phyloP scores from a whole-genome alignment of 2,329 filamentous ascomycete species.

The Dothidotthia symphoricarpi region DNA sequence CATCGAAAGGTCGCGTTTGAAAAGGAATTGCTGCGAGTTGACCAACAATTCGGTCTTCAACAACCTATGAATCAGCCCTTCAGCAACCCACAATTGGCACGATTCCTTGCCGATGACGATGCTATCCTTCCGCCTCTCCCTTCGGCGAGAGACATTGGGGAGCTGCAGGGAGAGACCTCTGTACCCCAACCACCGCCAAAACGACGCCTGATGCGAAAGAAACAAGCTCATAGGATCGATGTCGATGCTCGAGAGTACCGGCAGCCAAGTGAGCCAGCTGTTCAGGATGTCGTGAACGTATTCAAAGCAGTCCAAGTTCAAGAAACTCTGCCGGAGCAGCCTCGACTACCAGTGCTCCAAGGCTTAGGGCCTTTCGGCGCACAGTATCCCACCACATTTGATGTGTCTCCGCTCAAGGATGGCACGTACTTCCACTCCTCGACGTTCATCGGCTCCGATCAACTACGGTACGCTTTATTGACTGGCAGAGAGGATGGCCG shows the following conservation, averaged over 20 bases:
- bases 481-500: conserved; percentile 16
- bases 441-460: conserved; percentile 59
- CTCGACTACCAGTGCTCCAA: conserved; percentile 21
- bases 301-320: conserved; percentile 2
- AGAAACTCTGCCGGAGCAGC: conserved; percentile 4
- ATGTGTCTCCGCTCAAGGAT: conserved; percentile 48
- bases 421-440: conserved; percentile 57
- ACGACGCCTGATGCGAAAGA: conserved; percentile 36
- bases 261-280: conserved; percentile 43
- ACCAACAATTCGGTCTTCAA: conserved; percentile 24
- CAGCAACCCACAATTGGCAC: conserved; percentile 31
- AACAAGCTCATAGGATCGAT: conserved; percentile 48
- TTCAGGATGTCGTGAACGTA: conserved; percentile 15
- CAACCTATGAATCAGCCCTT: conserved; percentile 9
- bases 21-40: conserved; percentile 29
- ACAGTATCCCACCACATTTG: conserved; percentile 55
- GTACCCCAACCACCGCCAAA: conserved; percentile 8
- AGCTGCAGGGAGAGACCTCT: conserved; percentile 4
- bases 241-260: conserved; percentile 47
- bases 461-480: conserved; percentile 49
- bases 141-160: conserved; percentile 16
- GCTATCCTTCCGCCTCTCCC: conserved; percentile 20
- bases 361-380: conserved; percentile 52
- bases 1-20: conserved; percentile 43
- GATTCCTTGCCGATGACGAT: conserved; percentile 36